Base-by-base conservation (phyloP, 176 grass and related monocot genomes). In the Puccinellia tenuiflora region DNA sequence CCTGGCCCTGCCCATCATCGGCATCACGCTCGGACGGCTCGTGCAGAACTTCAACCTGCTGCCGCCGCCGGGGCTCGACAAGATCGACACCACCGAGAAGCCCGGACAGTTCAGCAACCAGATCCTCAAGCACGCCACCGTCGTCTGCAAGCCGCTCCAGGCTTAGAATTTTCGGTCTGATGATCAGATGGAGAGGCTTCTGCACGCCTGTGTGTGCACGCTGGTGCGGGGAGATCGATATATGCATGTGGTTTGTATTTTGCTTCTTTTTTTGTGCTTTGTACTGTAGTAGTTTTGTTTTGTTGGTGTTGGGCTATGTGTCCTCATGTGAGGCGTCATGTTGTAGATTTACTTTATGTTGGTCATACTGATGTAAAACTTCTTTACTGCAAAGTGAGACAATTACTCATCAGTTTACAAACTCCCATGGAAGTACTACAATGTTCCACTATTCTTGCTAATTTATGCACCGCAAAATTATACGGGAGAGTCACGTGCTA, bases 71-170 rank as follows among this genome's bases (percentile, higher is more conserved):
- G 92, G 92, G 3, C 51, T 45, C 46, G 62, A 65, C 51, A 73
- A 80, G 83, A 26, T 95, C 9, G 96, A 98, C 80, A 98, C 96
- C 82, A 88, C 92, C 34, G 96, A 98, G 90, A 95, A 91, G 83
- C 93, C 93, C 12, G 96, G 96, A 0, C 96, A 98, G 85, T 98
- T 98, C 90, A 98, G 96, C 92, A 94, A 95, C 87, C 96, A 95
- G 82, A 98, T 98, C 70, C 75, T 87, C 53, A 91, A 90, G 82
- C 92, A 98, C 64, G 93, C 90, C 86, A 98, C 96, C 53, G 46
- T 98, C 21, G 90, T 98, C 78, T 98, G 96, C 91, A 88, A 77
- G 89, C 92, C 91, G 3, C 45, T 90, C 73, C 28, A 86, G 37
- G 73, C 24, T 4, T 61, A 61, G 26, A 61, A 30, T 61, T 15